Evolutionary conservation across 805 yeast species (phyloP).

Genomic region (Candida wancherniae): DNA sequence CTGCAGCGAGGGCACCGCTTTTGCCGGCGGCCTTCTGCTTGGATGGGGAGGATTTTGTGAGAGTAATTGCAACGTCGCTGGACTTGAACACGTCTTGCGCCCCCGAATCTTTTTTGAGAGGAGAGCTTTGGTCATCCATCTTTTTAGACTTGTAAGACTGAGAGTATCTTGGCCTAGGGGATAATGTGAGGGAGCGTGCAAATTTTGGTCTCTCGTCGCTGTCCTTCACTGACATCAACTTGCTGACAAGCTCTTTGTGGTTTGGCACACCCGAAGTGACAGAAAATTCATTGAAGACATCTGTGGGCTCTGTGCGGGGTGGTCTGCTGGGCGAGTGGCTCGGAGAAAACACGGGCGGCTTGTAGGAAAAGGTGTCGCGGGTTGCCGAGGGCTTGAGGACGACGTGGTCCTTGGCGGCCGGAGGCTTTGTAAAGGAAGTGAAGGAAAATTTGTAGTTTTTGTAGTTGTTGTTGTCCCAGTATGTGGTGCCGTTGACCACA

Average conservation of each 20-base stretch:
- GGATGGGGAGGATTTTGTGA: no score
- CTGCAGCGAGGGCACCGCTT: no score
- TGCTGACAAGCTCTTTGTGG: constrained; percentile 13
- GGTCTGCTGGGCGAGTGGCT: not conserved
- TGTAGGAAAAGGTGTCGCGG: constrained; percentile 11
- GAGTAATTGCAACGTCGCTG: no score
- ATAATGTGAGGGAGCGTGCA: constrained; percentile 5
- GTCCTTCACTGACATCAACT: constrained; percentile 8
- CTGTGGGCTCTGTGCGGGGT: constrained; percentile 4
- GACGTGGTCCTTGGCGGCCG: constrained; percentile 5
- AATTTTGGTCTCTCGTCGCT: constrained; percentile 7
- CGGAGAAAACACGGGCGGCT: constrained; percentile 10
- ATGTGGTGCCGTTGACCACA: constrained; percentile 22
- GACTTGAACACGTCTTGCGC: no score
- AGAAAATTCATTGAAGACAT: no score
- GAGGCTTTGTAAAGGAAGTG: constrained; percentile 3
- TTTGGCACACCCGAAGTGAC: constrained; percentile 1
- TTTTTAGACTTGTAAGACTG: constrained; percentile 22
- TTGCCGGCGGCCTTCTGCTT: no score
- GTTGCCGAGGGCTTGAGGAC: constrained; percentile 4
- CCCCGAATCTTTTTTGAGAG: constrained; percentile 3
- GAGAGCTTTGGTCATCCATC: constrained; percentile 4
- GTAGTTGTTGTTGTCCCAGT: constrained; percentile 37
- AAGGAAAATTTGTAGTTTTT: constrained; percentile 35
- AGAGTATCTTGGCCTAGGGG: constrained; percentile 22